Conservation (phyloP, 805 yeast species). For the Yamadazyma laniorum region DNA sequence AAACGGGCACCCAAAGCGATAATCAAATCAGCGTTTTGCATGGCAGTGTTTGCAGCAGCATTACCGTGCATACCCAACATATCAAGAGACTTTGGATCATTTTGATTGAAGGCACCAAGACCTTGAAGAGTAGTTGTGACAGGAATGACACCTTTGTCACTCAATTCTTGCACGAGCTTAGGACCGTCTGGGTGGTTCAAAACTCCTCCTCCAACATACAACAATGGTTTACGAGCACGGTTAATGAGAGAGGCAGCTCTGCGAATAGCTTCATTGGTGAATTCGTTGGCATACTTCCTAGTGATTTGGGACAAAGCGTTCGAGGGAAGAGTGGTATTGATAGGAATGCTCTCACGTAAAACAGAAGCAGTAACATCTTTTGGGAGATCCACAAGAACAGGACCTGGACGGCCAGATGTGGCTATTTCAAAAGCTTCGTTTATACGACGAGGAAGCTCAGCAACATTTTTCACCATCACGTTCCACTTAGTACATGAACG, state of each 20-base stretch:
- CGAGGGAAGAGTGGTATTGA: conserved; percentile 72
- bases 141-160: conserved; percentile 90
- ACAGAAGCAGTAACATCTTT: conserved; percentile 96
- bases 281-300: conserved; percentile 65
- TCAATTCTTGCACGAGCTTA: conserved; percentile 68
- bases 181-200: conserved; percentile 82
- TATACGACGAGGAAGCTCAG: conserved; percentile 91
- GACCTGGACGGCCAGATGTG: conserved; percentile 95
- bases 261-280: conserved; percentile 68
- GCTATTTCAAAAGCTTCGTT: conserved; percentile 99
- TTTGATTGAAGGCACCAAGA: conserved; percentile 91
- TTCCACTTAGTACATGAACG: conserved; percentile 99
- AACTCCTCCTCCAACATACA: conserved; percentile 92
- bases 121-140: conserved; percentile 96
- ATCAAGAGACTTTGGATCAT: conserved; percentile 84
- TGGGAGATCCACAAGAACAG: conserved; percentile 95
- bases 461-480: conserved; percentile 94
- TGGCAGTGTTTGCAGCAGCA: conserved; percentile 91
- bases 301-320: conserved; percentile 69
- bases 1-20: conserved; percentile 96
- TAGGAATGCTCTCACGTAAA: conserved; percentile 82
- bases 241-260: conserved; percentile 79
- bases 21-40: conserved; percentile 90
- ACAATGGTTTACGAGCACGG: conserved; percentile 79
- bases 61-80: conserved; percentile 99